phyloP scores from a whole-genome alignment of 2,329 filamentous ascomycete genomes.

The Elsinoe arachidis region DNA sequence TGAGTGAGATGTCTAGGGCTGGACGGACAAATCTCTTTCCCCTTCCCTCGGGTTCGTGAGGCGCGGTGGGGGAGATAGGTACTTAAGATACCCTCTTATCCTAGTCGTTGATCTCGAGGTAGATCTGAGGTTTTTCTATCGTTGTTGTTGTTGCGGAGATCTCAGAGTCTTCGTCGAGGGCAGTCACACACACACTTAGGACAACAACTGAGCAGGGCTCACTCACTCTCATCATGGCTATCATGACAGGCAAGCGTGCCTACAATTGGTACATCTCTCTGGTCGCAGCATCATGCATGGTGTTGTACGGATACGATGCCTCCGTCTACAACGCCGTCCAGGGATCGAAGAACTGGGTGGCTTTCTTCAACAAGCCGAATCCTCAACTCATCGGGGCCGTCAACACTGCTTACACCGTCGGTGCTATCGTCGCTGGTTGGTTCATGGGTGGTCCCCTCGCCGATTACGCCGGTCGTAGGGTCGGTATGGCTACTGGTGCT shows the following conservation, averaged over 20 bases:
- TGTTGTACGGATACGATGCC: conserved; percentile 66
- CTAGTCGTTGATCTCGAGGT: neutral
- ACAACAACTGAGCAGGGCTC: neutral
- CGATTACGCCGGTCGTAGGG: conserved; percentile 31
- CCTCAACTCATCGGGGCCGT: conserved; percentile 46
- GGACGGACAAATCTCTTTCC: conserved; percentile 6
- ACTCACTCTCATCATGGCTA: conserved; percentile 2
- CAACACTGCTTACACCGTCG: conserved; percentile 63
- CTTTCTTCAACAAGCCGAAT: conserved; percentile 49
- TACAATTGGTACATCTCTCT: conserved; percentile 57
- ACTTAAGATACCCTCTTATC: neutral
- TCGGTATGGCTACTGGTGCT: conserved; percentile 58
- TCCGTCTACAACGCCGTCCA: conserved; percentile 66
- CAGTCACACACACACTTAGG: neutral
- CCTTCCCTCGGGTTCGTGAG: neutral
- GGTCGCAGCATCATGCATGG: conserved; percentile 65
- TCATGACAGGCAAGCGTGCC: conserved; percentile 28
- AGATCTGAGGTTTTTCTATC: neutral
- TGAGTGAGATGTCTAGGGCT: neutral
- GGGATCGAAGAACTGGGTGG: conserved; percentile 57
- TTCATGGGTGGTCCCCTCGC: conserved; percentile 57
- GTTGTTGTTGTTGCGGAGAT: too few species aligned
- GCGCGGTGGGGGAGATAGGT: neutral
- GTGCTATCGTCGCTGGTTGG: conserved; percentile 61
- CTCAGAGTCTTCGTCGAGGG: too few species aligned